Evolutionary conservation across 352 stramenopile species (phyloP), one percentile per base, ranked within the genome.

Genomic region (Pythium grandisporangium): DNA sequence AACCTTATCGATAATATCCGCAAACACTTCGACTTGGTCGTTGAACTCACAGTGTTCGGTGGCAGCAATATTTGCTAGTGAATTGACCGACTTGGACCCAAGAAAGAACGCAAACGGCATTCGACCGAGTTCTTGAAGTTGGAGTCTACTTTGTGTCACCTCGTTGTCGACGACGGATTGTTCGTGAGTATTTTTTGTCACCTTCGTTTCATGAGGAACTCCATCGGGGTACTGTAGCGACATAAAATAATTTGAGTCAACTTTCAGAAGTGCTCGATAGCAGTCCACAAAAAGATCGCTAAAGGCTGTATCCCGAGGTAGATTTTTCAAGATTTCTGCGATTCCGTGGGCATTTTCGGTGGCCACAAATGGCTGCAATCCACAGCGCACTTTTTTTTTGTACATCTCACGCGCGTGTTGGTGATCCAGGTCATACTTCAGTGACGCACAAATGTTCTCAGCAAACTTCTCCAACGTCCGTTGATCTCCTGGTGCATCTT

Each of bases 391-490:
- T 46, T 88, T 88, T 44, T 84, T 78, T 42, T 92, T 92, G 66
- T 92, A 89, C 41, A 83, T 60, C 6, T 66, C 56, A 11, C 74
- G 61, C 1, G 72, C 72, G 21, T 86, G 61, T 26, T 68, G 50
- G 37, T 88, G 73, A 39, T 89, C 72, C 7, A 89, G 48, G 37
- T 92, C 74, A 45, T 92, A 89, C 45, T 84, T 84, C 6, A 87
- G 62, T 2, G 78, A 87, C 2, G 68, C 69, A 23, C 78, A 92
- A 26, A 92, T 74, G 45, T 92, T 92, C 30, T 86, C 69, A 0
- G 73, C 73, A 51, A 84, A 89, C 22, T 75, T 66, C 25, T 82
- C 65, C 4, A 95, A 52, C 45, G 81, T 84, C 2, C 50, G 25
- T 3, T 67, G 58, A 38, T 93, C 76, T 26, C 90, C 62, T 1